Percentiles rank a stretch among this genome's conserved stretches.
Evolutionary conservation across 2,329 filamentous ascomycete genomes (phyloP).

Genomic region (Magnaporthiopsis incrustans): DNA sequence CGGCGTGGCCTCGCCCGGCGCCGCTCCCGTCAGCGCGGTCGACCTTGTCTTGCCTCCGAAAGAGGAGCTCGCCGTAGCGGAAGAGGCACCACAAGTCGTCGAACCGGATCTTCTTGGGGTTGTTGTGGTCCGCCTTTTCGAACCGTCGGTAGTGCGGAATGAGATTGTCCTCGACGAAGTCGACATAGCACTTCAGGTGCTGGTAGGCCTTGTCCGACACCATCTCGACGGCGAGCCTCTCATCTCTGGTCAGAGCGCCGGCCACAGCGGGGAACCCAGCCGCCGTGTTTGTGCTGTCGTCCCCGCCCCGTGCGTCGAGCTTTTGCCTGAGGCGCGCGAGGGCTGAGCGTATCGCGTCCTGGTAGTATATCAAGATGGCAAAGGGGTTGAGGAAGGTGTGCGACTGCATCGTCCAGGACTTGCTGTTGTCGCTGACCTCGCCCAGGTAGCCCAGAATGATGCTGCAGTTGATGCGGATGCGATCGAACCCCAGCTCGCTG

Average conservation of each 20-base stretch:
- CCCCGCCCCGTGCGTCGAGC: too few species aligned
- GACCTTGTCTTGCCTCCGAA: conserved; percentile 18
- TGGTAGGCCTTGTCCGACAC: not conserved
- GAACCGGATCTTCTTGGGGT: conserved; percentile 15
- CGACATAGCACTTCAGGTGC: not conserved
- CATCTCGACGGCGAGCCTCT: not conserved
- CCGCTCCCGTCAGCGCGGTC: too few species aligned
- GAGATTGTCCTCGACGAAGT: not conserved
- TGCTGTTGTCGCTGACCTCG: not conserved
- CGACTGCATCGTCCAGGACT: not conserved
- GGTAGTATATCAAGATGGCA: not conserved
- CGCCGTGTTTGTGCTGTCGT: too few species aligned
- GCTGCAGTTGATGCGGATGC: not conserved
- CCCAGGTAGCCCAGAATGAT: not conserved
- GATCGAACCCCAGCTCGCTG: not conserved
- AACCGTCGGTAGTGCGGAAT: not conserved
- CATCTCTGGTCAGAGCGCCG: not conserved
- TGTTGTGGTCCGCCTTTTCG: not conserved
- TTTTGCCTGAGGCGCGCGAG: not conserved
- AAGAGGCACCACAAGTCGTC: conserved; percentile 35
- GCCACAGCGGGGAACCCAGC: too few species aligned
- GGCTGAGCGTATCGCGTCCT: not conserved
- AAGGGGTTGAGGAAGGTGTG: not conserved
- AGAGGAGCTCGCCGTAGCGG: conserved; percentile 30
- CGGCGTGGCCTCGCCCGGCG: too few species aligned